phyloP scores from a whole-genome alignment of 1,139 yeast genomes.

The Geotrichum reessii region DNA sequence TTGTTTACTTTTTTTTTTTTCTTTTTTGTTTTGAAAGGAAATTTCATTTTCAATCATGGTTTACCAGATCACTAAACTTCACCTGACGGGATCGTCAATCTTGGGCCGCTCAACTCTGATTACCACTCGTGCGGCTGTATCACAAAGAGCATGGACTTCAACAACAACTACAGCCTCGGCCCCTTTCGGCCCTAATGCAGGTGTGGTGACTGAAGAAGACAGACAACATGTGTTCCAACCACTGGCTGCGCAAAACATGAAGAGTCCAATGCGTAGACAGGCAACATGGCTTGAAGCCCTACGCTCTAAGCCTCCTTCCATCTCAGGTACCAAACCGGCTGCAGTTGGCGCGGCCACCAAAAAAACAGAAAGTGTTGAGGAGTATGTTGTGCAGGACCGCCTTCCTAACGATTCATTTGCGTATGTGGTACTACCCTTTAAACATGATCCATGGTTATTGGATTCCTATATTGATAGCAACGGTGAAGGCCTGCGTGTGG shows the following conservation, averaged over 20 bases:
- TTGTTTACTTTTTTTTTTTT: neutral
- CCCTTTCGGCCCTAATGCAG: conserved; percentile 1
- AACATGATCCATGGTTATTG: neutral
- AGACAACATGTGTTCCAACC: conserved; percentile 9
- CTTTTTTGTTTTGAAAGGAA: neutral
- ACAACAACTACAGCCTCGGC: neutral
- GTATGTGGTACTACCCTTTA: neutral
- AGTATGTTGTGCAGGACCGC: neutral
- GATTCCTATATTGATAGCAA: conserved; percentile 3
- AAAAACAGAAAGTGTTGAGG: neutral
- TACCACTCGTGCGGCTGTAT: neutral
- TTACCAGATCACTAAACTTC: neutral
- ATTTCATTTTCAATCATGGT: neutral
- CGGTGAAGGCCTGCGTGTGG: conserved; percentile 2
- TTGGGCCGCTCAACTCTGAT: neutral
- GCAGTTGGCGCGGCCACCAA: neutral
- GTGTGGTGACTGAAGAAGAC: conserved; percentile 1
- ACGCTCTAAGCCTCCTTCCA: neutral
- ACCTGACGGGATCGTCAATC: neutral
- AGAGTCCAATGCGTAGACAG: conserved; percentile 6
- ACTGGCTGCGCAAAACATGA: neutral
- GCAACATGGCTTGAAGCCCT: conserved; percentile 1
- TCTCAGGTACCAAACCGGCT: no score
- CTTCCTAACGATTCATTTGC: neutral
- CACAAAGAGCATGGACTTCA: neutral